Evolutionary conservation across 2,329 filamentous ascomycete species (phyloP).

Genomic region (Colletotrichum navitas): DNA sequence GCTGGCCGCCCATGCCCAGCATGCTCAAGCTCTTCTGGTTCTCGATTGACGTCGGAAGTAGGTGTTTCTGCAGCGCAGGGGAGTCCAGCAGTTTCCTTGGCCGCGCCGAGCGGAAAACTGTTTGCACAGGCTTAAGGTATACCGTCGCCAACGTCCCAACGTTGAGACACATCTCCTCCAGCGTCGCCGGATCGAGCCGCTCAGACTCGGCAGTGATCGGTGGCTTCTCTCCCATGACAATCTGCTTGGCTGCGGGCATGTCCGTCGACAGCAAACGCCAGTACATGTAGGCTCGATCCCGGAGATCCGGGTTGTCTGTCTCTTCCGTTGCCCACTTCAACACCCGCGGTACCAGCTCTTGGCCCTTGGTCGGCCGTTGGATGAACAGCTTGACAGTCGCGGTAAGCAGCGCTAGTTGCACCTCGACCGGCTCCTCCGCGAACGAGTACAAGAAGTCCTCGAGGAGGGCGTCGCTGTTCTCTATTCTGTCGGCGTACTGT

Average conservation of each 20-base stretch:
- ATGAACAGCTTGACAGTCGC: slow-evolving; percentile 99
- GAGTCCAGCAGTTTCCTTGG: slow-evolving; percentile 84
- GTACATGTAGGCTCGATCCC: slow-evolving; percentile 99
- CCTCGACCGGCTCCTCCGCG: slow-evolving; percentile 93
- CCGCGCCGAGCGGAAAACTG: slow-evolving; percentile 92
- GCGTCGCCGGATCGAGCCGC: slow-evolving; percentile 87
- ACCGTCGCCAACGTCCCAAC: slow-evolving; percentile 97
- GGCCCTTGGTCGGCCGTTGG: slow-evolving; percentile 93
- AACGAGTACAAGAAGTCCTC: slow-evolving; percentile 97
- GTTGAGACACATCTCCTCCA: slow-evolving; percentile 97
- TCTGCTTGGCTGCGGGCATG: slow-evolving; percentile 83
- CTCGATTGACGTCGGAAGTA: slow-evolving; percentile 69
- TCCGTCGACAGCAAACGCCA: slow-evolving; percentile 96
- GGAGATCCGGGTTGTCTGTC: slow-evolving; percentile 97
- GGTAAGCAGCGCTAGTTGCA: slow-evolving; percentile 93
- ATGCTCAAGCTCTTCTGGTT: slow-evolving; percentile 71
- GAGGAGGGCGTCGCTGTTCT: slow-evolving; percentile 92
- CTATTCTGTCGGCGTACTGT: slow-evolving; percentile 96
- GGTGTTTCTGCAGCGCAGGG: slow-evolving; percentile 84
- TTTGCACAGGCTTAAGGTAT: slow-evolving; percentile 97
- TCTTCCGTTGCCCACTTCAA: slow-evolving; percentile 99
- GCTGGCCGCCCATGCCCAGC: slow-evolving; percentile 67
- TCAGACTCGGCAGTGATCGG: slow-evolving; percentile 96
- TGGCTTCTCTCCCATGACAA: slow-evolving; percentile 98
- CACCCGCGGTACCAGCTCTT: slow-evolving; percentile 92